A percentile compares a stretch with the other conserved stretches of the same genome.
These are phyloP conservation scores for Trichosporon ovoides DNA, from an alignment of 1,284 basidiomycete genomes.

Conservation along the genomic window DNA sequence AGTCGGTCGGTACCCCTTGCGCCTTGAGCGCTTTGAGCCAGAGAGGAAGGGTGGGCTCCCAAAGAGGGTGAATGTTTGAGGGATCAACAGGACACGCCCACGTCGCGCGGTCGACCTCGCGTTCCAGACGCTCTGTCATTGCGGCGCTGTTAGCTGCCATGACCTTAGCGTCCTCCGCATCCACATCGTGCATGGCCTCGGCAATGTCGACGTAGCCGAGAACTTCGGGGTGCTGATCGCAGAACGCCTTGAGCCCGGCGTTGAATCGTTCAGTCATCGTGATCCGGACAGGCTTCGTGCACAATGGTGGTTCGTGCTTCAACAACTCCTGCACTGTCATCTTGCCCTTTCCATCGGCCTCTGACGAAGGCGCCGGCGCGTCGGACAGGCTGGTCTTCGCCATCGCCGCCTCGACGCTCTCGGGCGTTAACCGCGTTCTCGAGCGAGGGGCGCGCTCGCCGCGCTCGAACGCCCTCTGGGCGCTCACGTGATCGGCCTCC, in stretches of 20 bases:
- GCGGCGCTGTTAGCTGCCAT: background rate
- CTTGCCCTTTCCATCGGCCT: constrained; percentile 13
- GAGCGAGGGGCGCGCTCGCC: constrained; percentile 15
- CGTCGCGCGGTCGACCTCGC: constrained; percentile 30
- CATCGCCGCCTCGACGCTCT: background rate
- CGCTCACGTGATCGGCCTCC: constrained; percentile 20
- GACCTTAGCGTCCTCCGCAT: constrained; percentile 12
- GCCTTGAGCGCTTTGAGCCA: constrained; percentile 33
- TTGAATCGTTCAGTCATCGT: constrained; percentile 40
- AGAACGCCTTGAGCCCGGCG: constrained; percentile 27
- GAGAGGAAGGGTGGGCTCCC: constrained; percentile 44
- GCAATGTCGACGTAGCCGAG: constrained; percentile 39
- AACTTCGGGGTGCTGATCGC: constrained; percentile 26
- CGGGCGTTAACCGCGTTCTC: constrained; percentile 21
- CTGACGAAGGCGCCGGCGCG: background rate
- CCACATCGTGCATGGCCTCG: constrained; percentile 24
- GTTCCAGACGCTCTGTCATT: background rate
- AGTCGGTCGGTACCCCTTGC: constrained; percentile 29
- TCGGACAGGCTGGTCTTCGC: background rate
- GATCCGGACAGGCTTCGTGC: constrained; percentile 37
- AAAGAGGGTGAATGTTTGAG: constrained; percentile 44
- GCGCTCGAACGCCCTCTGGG: constrained; percentile 17
- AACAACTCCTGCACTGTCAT: constrained; percentile 30
- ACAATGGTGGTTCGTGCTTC: constrained; percentile 32
- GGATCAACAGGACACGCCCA: constrained; percentile 43